phyloP scores from a whole-genome alignment of 2,329 filamentous ascomycete genomes.

The Aaosphaeria pasadenensis region DNA sequence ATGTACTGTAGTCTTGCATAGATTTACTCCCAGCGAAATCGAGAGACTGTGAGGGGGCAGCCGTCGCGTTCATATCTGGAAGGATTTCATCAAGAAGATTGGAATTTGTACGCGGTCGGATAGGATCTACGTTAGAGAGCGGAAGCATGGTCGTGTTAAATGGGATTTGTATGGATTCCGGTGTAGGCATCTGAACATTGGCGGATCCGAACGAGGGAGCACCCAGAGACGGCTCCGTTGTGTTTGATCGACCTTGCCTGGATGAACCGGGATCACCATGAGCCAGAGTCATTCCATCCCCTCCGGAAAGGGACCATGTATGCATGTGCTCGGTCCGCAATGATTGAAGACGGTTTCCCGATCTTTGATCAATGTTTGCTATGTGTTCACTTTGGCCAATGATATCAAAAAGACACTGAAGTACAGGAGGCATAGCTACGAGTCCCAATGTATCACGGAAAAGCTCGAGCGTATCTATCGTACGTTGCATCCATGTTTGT shows the following conservation, averaged over 20 bases:
- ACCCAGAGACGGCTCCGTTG: too few relatives aligned
- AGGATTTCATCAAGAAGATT: conserved; percentile 17
- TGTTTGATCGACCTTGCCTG: too few relatives aligned
- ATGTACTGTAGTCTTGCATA: conserved; percentile 2
- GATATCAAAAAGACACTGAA: conserved; percentile 22
- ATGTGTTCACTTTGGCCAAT: conserved; percentile 12
- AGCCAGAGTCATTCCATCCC: too few relatives aligned
- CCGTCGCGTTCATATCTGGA: conserved; percentile 16
- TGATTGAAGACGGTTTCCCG: conserved; percentile 15
- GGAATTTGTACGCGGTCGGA: conserved; percentile 2
- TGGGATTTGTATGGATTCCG: conserved; percentile 17
- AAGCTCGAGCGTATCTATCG: conserved; percentile 23
- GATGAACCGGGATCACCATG: too few relatives aligned
- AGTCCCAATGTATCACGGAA: conserved; percentile 20
- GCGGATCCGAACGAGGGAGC: not conserved
- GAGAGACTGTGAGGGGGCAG: not conserved
- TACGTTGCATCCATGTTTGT: conserved; percentile 12
- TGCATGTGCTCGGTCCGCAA: conserved; percentile 4
- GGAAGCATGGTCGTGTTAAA: conserved; percentile 8
- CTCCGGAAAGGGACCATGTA: not conserved
- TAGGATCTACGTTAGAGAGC: conserved; percentile 1
- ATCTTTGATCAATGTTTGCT: conserved; percentile 9
- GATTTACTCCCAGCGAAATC: not conserved
- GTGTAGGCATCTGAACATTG: conserved; percentile 11
- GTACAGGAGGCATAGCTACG: conserved; percentile 23